Evolutionary conservation across 2,329 filamentous ascomycete species (phyloP).

Genomic region (Aspergillus ustus): DNA sequence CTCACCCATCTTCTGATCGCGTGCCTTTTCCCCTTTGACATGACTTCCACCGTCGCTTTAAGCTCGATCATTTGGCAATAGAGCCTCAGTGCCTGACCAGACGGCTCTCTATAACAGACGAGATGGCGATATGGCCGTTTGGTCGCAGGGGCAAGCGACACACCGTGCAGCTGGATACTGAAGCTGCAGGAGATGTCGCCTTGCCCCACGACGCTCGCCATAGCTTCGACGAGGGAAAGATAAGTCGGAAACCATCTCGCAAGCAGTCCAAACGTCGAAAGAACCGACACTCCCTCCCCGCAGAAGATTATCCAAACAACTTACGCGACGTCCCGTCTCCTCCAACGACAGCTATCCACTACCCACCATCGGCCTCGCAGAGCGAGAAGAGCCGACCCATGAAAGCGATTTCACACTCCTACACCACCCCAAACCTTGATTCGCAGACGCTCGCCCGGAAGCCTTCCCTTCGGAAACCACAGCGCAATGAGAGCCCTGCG

Average conservation of each 20-base stretch:
- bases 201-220: slow-evolving; percentile 39
- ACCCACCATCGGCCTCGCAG: slow-evolving; percentile 28
- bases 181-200: slow-evolving; percentile 49
- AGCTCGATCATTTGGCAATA: slow-evolving; percentile 21
- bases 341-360: slow-evolving; percentile 21
- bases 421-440: slow-evolving; percentile 40
- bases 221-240: slow-evolving; percentile 29
- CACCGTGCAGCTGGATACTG: slow-evolving; percentile 60
- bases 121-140: slow-evolving; percentile 85
- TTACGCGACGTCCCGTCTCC: slow-evolving; percentile 21
- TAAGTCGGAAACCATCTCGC: slow-evolving; percentile 39
- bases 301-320: slow-evolving; percentile 25
- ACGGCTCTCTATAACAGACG: slow-evolving; percentile 28
- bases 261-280: slow-evolving; percentile 41
- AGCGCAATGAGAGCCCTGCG: slow-evolving; percentile 60
- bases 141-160: slow-evolving; percentile 73
- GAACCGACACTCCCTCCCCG: slow-evolving; percentile 35
- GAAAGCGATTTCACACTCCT: slow-evolving; percentile 37
- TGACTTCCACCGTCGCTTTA: slow-evolving; percentile 32
- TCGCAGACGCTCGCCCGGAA: slow-evolving; percentile 50
- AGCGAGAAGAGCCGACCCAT: slow-evolving; percentile 26
- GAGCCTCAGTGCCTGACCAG: slow-evolving; percentile 28
- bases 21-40: slow-evolving; percentile 23
- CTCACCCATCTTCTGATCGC: slow-evolving; percentile 19
- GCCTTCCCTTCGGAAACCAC: slow-evolving; percentile 58